Evolutionary conservation across 163 green algal species (phyloP), one percentile per base, ranked within the genome.

Genomic region (Scenedesmus sp.): DNA sequence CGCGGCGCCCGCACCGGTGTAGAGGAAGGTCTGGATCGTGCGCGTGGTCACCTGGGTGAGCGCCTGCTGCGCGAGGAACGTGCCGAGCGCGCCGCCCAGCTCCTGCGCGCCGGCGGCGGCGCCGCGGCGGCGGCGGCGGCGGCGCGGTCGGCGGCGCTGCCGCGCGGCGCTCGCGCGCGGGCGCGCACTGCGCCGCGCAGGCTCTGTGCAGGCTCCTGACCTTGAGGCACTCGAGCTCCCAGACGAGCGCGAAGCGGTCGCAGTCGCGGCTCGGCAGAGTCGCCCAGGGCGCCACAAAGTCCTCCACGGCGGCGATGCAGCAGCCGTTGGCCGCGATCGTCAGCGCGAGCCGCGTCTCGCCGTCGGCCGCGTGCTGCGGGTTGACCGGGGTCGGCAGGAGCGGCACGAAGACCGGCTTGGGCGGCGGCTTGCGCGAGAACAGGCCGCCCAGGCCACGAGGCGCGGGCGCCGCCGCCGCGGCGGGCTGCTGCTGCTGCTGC

Each of bases 201-300:
- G n/a, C n/a, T n/a, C n/a, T n/a, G n/a, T n/a, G n/a, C n/a, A 14
- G 14, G 26, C 67, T 63, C 22, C 50, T 39, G n/a, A 67, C 60
- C 70, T 57, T 80, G 36, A 87, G 70, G 36, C 82, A 50, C 60
- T 70, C 36, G 6, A 72, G 78, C 84, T 95, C 91, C 89, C 90
- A 95, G 11, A 94, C 88, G 29, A 95, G 82, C 1, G 79, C 82
- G 70, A 90, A 93, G 44, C 84, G 77, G 66, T 95, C 90, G 48
- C 67, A 86, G 33, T 86, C 84, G 24, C 60, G 36, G 28, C 71
- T 56, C 1, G 73, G 77, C 80, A 94, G 86, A 14, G 20, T 50
- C 36, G 70, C 29, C 89, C 92, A 96, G 29, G 89, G 83, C 13
- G 50, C 47, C 36, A 90, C 69, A 63, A 91, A 96, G 80, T 96